These are phyloP conservation scores for Microcyclosporella mali DNA, from an alignment of 2,329 filamentous ascomycete genomes.

Conservation along the genomic window DNA sequence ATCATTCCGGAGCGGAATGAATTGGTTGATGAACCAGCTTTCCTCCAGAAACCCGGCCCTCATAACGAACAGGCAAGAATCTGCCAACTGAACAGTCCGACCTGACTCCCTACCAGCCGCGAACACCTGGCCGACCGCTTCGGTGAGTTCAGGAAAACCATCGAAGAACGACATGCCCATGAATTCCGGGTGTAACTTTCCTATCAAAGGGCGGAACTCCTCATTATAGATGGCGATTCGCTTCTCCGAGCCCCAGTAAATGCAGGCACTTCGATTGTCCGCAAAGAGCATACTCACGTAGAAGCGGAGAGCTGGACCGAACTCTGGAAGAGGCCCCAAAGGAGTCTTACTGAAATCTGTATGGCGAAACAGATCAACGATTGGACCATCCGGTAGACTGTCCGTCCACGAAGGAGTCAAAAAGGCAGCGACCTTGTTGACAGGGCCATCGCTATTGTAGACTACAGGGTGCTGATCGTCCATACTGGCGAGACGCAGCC, in stretches of 20 bases:
- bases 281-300: slow-evolving; percentile 20
- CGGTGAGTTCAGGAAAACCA: slow-evolving; percentile 7
- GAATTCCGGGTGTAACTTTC: slow-evolving; percentile 22
- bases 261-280: slow-evolving; percentile 12
- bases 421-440: no score
- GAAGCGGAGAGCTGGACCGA: slow-evolving; percentile 16
- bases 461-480: no score
- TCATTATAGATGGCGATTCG: slow-evolving; percentile 35
- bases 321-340: slow-evolving; percentile 13
- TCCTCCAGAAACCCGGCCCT: slow-evolving; percentile 20
- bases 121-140: not conserved
- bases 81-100: slow-evolving; percentile 14
- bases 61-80: slow-evolving; percentile 12
- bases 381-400: no score
- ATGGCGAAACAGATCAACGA: no score
- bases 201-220: slow-evolving; percentile 29
- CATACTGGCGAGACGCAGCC: no score
- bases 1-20: slow-evolving; percentile 18
- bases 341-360: not conserved
- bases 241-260: slow-evolving; percentile 28
- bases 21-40: slow-evolving; percentile 17
- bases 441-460: no score
- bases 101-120: slow-evolving; percentile 6
- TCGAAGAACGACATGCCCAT: slow-evolving; percentile 14
- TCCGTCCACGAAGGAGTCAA: no score